Percentiles rank a stretch among this genome's conserved stretches.
These are phyloP conservation scores for Corylus heterophylla DNA, from an alignment of 306 rosid species.

Conservation along the genomic window DNA sequence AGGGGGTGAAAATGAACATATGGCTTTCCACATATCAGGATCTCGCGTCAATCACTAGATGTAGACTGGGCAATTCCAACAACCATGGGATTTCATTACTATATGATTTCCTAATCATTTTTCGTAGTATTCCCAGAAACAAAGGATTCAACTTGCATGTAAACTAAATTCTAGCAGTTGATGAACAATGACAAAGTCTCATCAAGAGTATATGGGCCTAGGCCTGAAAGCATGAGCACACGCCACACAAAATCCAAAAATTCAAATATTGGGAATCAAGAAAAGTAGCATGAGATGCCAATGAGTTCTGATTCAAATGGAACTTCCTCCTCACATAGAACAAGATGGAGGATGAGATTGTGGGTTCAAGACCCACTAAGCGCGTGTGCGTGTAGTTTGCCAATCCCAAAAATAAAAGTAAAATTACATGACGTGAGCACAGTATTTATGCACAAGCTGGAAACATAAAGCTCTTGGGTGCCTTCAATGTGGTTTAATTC, in stretches of 20 bases:
- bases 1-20: neutral
- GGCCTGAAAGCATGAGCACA: neutral
- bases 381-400: neutral
- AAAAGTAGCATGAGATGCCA: neutral
- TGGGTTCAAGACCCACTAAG: neutral
- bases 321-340: neutral
- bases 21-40: neutral
- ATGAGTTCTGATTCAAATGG: neutral
- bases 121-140: neutral
- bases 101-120: neutral
- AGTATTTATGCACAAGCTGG: neutral
- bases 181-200: neutral
- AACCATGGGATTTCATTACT: neutral
- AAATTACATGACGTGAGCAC: neutral
- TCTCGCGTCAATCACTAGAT: neutral
- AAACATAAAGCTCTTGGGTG: neutral
- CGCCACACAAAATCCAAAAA: neutral
- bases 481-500: neutral
- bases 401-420: neutral
- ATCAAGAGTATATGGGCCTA: neutral
- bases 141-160: neutral
- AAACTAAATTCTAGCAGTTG: neutral
- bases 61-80: neutral
- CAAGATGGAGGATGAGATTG: neutral
- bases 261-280: neutral